phyloP scores from a whole-genome alignment of 768 basidiomycete genomes.

The Pisolithus orientalis region DNA sequence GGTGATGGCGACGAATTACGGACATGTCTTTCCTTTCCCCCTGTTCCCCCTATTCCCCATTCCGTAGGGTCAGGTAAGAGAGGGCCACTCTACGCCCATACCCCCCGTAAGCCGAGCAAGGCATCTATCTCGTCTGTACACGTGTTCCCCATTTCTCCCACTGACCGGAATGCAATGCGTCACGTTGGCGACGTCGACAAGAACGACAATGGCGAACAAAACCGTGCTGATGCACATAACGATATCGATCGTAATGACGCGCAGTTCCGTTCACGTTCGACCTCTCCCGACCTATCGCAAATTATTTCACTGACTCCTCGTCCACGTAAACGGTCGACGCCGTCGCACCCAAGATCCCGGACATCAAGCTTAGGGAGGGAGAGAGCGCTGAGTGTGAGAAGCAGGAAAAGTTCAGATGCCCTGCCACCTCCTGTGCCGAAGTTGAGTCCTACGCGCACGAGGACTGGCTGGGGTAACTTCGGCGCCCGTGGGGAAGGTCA shows the following conservation, averaged over 20 bases:
- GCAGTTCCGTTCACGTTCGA: conserved; percentile 11
- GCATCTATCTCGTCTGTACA: conserved; percentile 9
- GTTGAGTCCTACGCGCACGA: conserved; percentile 2
- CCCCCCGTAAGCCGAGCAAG: conserved; percentile 17
- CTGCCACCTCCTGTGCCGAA: conserved; percentile 7
- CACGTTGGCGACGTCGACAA: background rate
- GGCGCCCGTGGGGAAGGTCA: background rate
- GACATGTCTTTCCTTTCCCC: conserved; percentile 22
- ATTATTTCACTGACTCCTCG: conserved; percentile 36
- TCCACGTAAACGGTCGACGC: conserved; percentile 20
- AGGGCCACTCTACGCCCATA: conserved; percentile 16
- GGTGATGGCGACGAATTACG: conserved; percentile 16
- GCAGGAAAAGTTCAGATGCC: conserved; percentile 5
- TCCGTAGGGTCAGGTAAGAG: background rate
- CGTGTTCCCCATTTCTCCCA: conserved; percentile 4
- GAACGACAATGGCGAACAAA: background rate
- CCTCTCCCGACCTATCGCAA: conserved; percentile 34
- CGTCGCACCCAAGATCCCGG: conserved; percentile 18
- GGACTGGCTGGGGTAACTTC: background rate
- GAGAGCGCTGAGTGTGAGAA: conserved; percentile 11
- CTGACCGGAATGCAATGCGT: background rate
- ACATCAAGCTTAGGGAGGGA: conserved; percentile 11
- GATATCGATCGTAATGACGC: conserved; percentile 2
- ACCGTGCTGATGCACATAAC: background rate
- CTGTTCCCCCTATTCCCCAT: conserved; percentile 6